These are phyloP conservation scores for Stephanodiscus triporus DNA, from an alignment of 108 stramenopile genomes.

Conservation along the genomic window DNA sequence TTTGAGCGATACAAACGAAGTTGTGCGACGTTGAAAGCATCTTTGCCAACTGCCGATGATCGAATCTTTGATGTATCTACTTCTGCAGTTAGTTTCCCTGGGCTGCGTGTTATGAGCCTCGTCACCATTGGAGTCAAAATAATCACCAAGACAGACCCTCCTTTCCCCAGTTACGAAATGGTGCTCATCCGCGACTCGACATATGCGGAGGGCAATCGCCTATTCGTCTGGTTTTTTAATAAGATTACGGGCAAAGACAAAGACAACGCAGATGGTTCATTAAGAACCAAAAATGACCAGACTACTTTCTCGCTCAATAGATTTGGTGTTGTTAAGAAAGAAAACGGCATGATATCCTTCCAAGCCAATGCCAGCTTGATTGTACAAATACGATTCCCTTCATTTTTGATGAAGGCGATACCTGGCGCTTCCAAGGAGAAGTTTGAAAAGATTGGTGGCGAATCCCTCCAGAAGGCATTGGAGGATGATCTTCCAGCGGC, in stretches of 20 bases:
- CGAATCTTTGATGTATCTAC: slow-evolving; percentile 42
- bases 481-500: slow-evolving; percentile 36
- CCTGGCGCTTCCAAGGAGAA: slow-evolving; percentile 39
- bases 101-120: slow-evolving; percentile 30
- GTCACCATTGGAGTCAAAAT: slow-evolving; percentile 42
- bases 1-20: slow-evolving; percentile 23
- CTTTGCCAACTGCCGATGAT: slow-evolving; percentile 20
- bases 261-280: slow-evolving; percentile 4
- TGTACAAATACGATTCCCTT: slow-evolving; percentile 31
- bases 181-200: slow-evolving; percentile 38
- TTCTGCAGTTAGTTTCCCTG: slow-evolving; percentile 42
- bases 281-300: slow-evolving; percentile 8
- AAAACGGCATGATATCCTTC: slow-evolving; percentile 32
- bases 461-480: slow-evolving; percentile 33
- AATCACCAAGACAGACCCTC: slow-evolving; percentile 13
- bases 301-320: slow-evolving; percentile 37
- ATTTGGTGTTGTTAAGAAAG: slow-evolving; percentile 20
- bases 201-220: slow-evolving; percentile 32
- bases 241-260: slow-evolving; percentile 32
- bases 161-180: slow-evolving; percentile 39
- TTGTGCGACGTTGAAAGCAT: slow-evolving; percentile 25
- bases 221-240: slow-evolving; percentile 47
- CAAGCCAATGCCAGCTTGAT: slow-evolving; percentile 36
- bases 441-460: slow-evolving; percentile 38
- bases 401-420: slow-evolving; percentile 40